Conservation (phyloP, 2,329 filamentous ascomycete species). For the Westerdykella aurantiaca region DNA sequence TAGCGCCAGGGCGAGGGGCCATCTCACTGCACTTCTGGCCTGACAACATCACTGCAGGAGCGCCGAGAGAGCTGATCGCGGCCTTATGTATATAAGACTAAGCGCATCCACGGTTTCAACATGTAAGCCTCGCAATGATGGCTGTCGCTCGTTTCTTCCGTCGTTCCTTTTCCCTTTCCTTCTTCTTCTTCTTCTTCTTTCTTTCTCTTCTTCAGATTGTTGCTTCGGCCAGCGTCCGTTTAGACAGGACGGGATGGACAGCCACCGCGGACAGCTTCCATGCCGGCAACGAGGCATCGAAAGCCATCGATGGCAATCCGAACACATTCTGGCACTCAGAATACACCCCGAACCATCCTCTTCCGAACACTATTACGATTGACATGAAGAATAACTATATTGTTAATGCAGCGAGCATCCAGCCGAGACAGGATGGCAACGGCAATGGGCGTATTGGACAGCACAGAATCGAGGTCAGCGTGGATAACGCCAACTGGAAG, state of each 20-base stretch:
- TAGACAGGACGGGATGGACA: constrained; percentile 21
- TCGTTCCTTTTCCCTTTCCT: too few relatives aligned
- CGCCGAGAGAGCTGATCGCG: too few relatives aligned
- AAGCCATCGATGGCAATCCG: constrained; percentile 28
- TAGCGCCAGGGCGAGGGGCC: too few relatives aligned
- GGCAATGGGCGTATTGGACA: constrained; percentile 34
- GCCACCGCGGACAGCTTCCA: constrained; percentile 23
- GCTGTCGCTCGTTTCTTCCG: too few relatives aligned
- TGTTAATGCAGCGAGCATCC: constrained; percentile 29
- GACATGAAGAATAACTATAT: constrained; percentile 28
- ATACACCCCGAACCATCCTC: constrained; percentile 15
- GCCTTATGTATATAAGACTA: too few relatives aligned
- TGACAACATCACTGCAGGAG: too few relatives aligned
- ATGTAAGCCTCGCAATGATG: too few relatives aligned
- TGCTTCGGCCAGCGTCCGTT: constrained; percentile 11
- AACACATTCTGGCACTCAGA: constrained; percentile 32
- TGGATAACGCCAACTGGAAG: constrained; percentile 24
- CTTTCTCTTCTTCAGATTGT: constrained; percentile 5
- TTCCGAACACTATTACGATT: constrained; percentile 30
- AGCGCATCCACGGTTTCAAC: too few relatives aligned
- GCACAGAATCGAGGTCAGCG: constrained; percentile 29
- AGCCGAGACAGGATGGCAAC: constrained; percentile 30
- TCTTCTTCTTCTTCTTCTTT: constrained; percentile 1
- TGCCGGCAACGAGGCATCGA: constrained; percentile 15
- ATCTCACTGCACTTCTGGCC: too few relatives aligned